A percentile compares a stretch with the other conserved stretches of the same genome.
Conservation (phyloP, 2,329 filamentous ascomycete species). For the Sporothrix protearum region DNA sequence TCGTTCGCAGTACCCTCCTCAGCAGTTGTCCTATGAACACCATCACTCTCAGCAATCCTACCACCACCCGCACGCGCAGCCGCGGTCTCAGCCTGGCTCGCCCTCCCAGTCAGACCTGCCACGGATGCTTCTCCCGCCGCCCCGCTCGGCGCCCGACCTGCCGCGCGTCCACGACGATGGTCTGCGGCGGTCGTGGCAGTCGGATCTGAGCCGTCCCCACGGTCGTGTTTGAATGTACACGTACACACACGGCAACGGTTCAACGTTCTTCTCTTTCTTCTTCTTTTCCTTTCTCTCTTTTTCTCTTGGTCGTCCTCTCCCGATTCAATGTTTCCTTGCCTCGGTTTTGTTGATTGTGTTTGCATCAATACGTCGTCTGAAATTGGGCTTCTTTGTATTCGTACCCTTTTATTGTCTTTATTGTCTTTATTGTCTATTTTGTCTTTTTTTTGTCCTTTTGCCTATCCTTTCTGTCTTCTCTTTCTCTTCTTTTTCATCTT, state of each 20-base stretch:
- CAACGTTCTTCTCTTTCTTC: background rate
- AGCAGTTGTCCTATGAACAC: constrained; percentile 18
- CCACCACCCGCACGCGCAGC: constrained; percentile 13
- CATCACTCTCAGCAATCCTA: background rate
- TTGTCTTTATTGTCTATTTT: background rate
- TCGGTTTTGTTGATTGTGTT: constrained; percentile 15
- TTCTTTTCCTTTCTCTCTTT: too few relatives aligned
- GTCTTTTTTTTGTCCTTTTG: too few relatives aligned
- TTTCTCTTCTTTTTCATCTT: background rate
- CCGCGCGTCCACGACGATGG: constrained; percentile 50
- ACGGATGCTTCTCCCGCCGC: constrained; percentile 25
- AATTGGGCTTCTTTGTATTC: constrained; percentile 4
- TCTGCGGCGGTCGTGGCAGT: constrained; percentile 48
- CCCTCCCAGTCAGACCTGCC: constrained; percentile 22
- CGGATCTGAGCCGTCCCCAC: constrained; percentile 48
- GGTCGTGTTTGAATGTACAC: constrained; percentile 36
- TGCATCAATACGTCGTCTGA: constrained; percentile 12
- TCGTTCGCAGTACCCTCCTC: constrained; percentile 24
- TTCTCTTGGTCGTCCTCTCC: background rate
- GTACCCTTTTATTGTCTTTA: too few relatives aligned
- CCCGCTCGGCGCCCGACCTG: constrained; percentile 35
- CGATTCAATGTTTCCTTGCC: background rate
- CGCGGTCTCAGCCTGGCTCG: constrained; percentile 12
- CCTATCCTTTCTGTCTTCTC: too few relatives aligned
- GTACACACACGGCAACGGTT: too few relatives aligned